These are phyloP conservation scores for Pseudomicrostroma phylloplanum DNA, from an alignment of 1,284 basidiomycete genomes.

Conservation along the genomic window DNA sequence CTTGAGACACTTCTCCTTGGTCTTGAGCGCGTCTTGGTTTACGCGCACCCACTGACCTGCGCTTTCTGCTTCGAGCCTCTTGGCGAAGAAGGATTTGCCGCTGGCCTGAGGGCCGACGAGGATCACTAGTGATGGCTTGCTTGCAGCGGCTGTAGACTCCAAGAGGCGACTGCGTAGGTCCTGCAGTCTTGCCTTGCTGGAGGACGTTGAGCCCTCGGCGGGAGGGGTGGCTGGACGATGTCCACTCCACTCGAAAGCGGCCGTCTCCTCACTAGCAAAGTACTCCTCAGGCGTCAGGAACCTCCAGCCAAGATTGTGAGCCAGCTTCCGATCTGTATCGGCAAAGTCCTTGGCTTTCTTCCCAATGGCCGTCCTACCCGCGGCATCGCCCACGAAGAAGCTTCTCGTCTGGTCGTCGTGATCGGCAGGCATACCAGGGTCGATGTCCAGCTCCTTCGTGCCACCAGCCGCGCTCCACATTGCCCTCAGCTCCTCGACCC, in stretches of 20 bases:
- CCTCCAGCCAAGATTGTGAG: slow-evolving; percentile 35
- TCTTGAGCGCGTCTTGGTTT: slow-evolving; percentile 58
- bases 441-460: slow-evolving; percentile 17
- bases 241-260: background rate
- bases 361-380: slow-evolving; percentile 23
- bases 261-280: slow-evolving; percentile 21
- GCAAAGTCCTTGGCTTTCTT: slow-evolving; percentile 24
- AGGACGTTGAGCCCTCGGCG: background rate
- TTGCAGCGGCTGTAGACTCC: background rate
- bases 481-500: slow-evolving; percentile 16
- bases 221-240: slow-evolving; percentile 1
- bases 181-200: background rate
- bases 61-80: slow-evolving; percentile 62
- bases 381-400: slow-evolving; percentile 48
- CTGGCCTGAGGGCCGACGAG: slow-evolving; percentile 82
- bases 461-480: slow-evolving; percentile 16
- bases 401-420: slow-evolving; percentile 9
- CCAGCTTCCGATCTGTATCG: slow-evolving; percentile 47
- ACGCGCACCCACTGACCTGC: slow-evolving; percentile 57
- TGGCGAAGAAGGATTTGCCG: slow-evolving; percentile 79
- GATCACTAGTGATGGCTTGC: slow-evolving; percentile 61
- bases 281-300: slow-evolving; percentile 47
- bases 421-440: slow-evolving; percentile 6
- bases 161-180: slow-evolving; percentile 5
- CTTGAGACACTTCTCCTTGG: slow-evolving; percentile 67